Evolutionary conservation across 2,329 filamentous ascomycete species (phyloP), one percentile per base, ranked within the genome.

Genomic region (Trichophyton schoenleinii): DNA sequence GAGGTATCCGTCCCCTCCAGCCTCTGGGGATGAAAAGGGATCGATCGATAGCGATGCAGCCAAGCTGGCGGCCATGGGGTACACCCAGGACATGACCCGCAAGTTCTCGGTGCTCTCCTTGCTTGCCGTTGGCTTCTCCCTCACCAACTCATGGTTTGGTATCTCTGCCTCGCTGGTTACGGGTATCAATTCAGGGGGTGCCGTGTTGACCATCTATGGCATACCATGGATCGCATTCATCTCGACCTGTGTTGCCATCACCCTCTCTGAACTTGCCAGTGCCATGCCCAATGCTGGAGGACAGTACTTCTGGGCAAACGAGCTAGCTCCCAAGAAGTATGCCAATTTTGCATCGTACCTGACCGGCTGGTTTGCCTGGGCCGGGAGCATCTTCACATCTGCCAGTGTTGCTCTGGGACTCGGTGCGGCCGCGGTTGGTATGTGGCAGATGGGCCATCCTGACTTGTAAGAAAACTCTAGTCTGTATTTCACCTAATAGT

Each of bases 301-400:
- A 0, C 77, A 80, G 67, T 81, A 80, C 66, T 80, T 79, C 64
- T 80, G 78, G 78, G 75, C 78, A 1, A 77, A 74, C 59, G 74
- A 78, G 61, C 67, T 81, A 64, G 77, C 78, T 1, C 77, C 78
- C 2, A 75, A 70, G 64, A 74, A 70, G 61, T 79, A 73, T 62
- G 73, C 76, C 1, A 75, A 75, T 31, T 73, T 79, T 60, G 72
- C 74, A 4, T 77, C 75, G 11, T 81, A 80, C 61, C 60, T 78
- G 57, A 79, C 77, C 1, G 79, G 78, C 9, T 81, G 77, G 74
- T 75, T 81, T 62, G 78, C 78, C 1, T 82, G 79, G 74, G 77
- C 79, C n/a, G 80, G 79, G 15, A 74, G 75, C 22, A 76, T 83
- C 60, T 82, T 82, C 64, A 81, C 79, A 6, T 78, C 73, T 65